A percentile compares a stretch with the other conserved stretches of the same genome.
These are phyloP conservation scores for Beauveria asiatica DNA, from an alignment of 2,329 filamentous ascomycete genomes.

Conservation along the genomic window DNA sequence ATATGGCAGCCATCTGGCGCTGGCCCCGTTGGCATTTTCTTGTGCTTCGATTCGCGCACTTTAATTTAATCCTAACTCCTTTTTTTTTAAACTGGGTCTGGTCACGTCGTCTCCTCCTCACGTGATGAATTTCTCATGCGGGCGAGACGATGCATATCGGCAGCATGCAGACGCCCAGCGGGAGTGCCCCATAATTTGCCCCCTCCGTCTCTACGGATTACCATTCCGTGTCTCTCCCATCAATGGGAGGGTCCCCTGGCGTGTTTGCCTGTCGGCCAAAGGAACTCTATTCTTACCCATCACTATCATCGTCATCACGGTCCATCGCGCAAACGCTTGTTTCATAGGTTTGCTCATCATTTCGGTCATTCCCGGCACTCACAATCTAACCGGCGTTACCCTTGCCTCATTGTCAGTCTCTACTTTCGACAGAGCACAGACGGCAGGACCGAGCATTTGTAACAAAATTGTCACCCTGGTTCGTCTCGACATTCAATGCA, in stretches of 20 bases:
- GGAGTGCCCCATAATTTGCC: slow-evolving; percentile 4
- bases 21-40: background rate
- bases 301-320: background rate
- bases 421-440: background rate
- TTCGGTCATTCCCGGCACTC: background rate
- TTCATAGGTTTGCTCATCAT: background rate
- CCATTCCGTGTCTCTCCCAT: background rate
- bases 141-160: slow-evolving; percentile 1
- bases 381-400: background rate
- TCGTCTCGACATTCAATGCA: background rate
- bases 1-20: background rate
- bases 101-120: slow-evolving; percentile 8
- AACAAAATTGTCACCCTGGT: background rate
- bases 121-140: slow-evolving; percentile 11
- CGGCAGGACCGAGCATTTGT: background rate
- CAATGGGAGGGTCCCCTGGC: background rate
- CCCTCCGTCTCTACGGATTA: background rate
- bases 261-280: background rate
- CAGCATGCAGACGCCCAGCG: slow-evolving; percentile 8
- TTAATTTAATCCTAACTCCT: background rate
- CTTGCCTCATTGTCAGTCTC: background rate
- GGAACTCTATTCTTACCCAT: background rate
- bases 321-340: background rate
- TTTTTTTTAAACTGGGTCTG: slow-evolving; percentile 1
- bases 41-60: background rate